Conservation (phyloP, 495 filamentous ascomycete species). For the Aspergillus cristatus region DNA sequence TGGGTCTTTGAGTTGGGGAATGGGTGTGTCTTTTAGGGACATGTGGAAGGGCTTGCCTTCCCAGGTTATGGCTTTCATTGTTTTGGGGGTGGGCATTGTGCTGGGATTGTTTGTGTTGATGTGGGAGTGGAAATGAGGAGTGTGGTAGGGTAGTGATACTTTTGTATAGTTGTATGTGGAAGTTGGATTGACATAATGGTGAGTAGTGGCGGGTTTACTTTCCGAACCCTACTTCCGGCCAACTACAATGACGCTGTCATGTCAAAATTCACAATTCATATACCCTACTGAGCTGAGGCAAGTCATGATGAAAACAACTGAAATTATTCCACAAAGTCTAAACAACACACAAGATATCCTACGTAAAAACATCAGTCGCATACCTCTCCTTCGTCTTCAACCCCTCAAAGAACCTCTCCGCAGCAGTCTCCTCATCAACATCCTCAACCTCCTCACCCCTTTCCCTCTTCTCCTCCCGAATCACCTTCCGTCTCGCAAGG, state of each 20-base stretch:
- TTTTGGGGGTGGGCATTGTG: slow-evolving; percentile 3
- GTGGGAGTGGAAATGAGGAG: too few relatives aligned
- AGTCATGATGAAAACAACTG: too few relatives aligned
- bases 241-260: too few relatives aligned
- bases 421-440: slow-evolving; percentile 29
- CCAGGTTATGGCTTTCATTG: slow-evolving; percentile 8
- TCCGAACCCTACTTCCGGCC: too few relatives aligned
- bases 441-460: slow-evolving; percentile 29
- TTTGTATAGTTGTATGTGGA: too few relatives aligned
- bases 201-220: too few relatives aligned
- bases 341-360: not conserved
- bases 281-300: too few relatives aligned
- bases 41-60: slow-evolving; percentile 5
- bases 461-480: slow-evolving; percentile 19
- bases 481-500: slow-evolving; percentile 32
- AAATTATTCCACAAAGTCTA: too few relatives aligned
- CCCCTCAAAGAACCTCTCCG: slow-evolving; percentile 45
- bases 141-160: too few relatives aligned
- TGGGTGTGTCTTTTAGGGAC: slow-evolving; percentile 3
- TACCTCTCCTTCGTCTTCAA: slow-evolving; percentile 51
- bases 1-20: slow-evolving; percentile 1
- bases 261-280: too few relatives aligned
- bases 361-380: slow-evolving; percentile 58
- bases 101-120: too few relatives aligned
- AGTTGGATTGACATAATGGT: too few relatives aligned